phyloP scores from a whole-genome alignment of 2,329 filamentous ascomycete genomes.

The Westerdykella sp. region DNA sequence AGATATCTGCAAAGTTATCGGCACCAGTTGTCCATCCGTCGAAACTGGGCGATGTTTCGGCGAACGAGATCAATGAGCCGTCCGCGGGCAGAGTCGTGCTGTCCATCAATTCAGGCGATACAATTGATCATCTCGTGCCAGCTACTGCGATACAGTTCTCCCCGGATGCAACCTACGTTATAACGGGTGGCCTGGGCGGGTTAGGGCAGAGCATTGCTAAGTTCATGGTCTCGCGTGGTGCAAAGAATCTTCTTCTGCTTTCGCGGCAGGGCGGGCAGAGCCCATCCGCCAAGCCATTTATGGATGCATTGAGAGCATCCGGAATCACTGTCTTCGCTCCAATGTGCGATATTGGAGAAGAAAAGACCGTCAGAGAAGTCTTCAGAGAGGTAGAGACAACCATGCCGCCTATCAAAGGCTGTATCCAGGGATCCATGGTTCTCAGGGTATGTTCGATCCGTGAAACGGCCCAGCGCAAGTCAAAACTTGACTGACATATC shows the following conservation, averaged over 20 bases:
- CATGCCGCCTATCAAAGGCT: slow-evolving; percentile 19
- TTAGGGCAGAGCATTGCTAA: slow-evolving; percentile 14
- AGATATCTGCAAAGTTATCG: background rate
- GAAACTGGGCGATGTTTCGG: no score
- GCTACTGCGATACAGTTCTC: no score
- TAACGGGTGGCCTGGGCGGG: slow-evolving; percentile 17
- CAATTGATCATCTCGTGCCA: no score
- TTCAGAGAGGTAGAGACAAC: slow-evolving; percentile 2
- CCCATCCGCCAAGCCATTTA: background rate
- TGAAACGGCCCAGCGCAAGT: background rate
- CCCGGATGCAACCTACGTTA: slow-evolving; percentile 10
- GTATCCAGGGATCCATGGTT: slow-evolving; percentile 20
- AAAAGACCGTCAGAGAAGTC: slow-evolving; percentile 1
- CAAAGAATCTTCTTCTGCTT: slow-evolving; percentile 8
- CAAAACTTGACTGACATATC: no score
- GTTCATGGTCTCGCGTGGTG: slow-evolving; percentile 6
- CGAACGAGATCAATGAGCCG: no score
- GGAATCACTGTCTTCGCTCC: slow-evolving; percentile 10
- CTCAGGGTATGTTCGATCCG: slow-evolving; percentile 3
- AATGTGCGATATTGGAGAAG: slow-evolving; percentile 14
- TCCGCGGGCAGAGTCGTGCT: no score
- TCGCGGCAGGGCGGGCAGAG: slow-evolving; percentile 10
- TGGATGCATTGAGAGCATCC: slow-evolving; percentile 6
- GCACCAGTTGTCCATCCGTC: no score
- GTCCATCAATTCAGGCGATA: no score